Percentiles rank a stretch among this genome's conserved stretches.
These are phyloP conservation scores for Aureobasidium zeae DNA, from an alignment of 2,329 filamentous ascomycete species.

Conservation along the genomic window DNA sequence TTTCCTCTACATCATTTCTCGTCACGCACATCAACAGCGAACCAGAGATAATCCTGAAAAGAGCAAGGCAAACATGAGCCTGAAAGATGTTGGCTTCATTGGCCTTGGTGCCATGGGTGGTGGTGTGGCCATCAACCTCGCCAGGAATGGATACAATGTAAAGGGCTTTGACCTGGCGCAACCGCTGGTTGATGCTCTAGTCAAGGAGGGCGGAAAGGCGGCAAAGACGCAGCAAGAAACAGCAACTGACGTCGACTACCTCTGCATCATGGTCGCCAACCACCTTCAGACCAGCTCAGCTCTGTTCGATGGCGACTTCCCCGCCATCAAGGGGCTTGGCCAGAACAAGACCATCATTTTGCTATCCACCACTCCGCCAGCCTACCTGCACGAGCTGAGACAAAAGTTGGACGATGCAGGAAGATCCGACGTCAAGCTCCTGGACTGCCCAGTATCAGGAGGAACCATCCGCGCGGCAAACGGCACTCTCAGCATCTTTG, in stretches of 20 bases:
- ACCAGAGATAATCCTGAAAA: background rate
- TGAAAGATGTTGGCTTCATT: conserved; percentile 53
- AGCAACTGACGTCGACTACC: conserved; percentile 50
- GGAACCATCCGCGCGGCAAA: conserved; percentile 59
- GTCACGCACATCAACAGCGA: background rate
- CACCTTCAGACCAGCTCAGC: conserved; percentile 58
- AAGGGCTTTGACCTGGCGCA: conserved; percentile 63
- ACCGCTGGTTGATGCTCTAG: conserved; percentile 57
- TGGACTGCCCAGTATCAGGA: conserved; percentile 66
- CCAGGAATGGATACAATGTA: conserved; percentile 57
- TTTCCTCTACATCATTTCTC: background rate
- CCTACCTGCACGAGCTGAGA: conserved; percentile 54
- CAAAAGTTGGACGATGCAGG: conserved; percentile 46
- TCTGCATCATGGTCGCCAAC: conserved; percentile 69
- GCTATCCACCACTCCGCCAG: conserved; percentile 61
- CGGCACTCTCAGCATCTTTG: conserved; percentile 69
- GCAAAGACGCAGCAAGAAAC: conserved; percentile 53
- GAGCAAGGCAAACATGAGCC: conserved; percentile 11
- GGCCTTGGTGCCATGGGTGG: conserved; percentile 76
- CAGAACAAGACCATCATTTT: conserved; percentile 53
- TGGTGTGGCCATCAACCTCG: conserved; percentile 67
- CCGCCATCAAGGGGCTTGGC: conserved; percentile 46
- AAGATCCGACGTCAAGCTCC: conserved; percentile 54
- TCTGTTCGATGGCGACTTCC: conserved; percentile 50
- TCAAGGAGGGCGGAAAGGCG: conserved; percentile 50